Conservation (phyloP, 495 filamentous ascomycete genomes). For the Penicillium ochrochloron region DNA sequence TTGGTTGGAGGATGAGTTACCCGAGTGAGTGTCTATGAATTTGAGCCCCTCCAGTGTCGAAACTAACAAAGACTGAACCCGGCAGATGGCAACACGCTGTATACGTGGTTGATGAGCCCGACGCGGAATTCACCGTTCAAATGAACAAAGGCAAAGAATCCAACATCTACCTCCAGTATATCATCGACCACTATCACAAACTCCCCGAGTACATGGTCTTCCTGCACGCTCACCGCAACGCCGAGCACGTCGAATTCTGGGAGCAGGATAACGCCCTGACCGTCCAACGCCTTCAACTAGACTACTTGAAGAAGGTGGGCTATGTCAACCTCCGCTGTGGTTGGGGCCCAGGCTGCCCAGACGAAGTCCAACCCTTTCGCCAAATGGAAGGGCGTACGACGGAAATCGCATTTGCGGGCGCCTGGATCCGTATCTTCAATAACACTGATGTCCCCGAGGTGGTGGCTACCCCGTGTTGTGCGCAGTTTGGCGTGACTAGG, state of each 20-base stretch:
- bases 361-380: conserved; percentile 45
- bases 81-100: conserved; percentile 53
- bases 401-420: conserved; percentile 35
- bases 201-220: conserved; percentile 55
- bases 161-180: conserved; percentile 56
- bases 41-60: not conserved
- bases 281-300: conserved; percentile 42
- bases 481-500: conserved; percentile 69
- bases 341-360: conserved; percentile 49
- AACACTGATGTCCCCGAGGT: conserved; percentile 47
- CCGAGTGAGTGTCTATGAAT: conserved; percentile 34
- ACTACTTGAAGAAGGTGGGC: conserved; percentile 47
- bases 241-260: conserved; percentile 48
- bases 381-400: conserved; percentile 25
- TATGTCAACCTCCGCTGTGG: conserved; percentile 57
- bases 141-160: conserved; percentile 54
- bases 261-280: conserved; percentile 49
- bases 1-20: conserved; percentile 46
- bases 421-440: conserved; percentile 53
- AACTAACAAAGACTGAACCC: not conserved
- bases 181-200: conserved; percentile 53
- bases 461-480: conserved; percentile 63
- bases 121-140: conserved; percentile 41
- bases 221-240: conserved; percentile 51
- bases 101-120: conserved; percentile 64